Evolutionary conservation across 768 basidiomycete species (phyloP).

Genomic region (Mycena indigotica): DNA sequence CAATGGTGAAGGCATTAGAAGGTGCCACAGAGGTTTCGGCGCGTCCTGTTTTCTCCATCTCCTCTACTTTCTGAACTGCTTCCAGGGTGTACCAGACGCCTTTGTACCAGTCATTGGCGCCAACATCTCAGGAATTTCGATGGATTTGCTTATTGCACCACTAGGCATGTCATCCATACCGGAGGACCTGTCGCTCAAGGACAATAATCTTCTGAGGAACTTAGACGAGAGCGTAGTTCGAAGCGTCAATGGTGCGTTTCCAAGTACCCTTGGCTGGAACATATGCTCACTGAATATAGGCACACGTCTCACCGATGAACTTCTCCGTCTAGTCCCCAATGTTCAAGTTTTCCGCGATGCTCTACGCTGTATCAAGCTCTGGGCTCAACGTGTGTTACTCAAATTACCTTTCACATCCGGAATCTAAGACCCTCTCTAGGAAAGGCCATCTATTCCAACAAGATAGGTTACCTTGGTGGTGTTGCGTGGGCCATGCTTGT

Average conservation of each 20-base stretch:
- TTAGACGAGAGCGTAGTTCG: slow-evolving; percentile 92
- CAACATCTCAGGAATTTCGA: slow-evolving; percentile 87
- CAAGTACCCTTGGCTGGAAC: neutral
- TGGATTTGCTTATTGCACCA: slow-evolving; percentile 93
- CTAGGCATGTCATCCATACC: slow-evolving; percentile 84
- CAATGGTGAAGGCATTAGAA: slow-evolving; percentile 81
- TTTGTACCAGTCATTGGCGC: slow-evolving; percentile 94
- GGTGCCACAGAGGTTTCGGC: slow-evolving; percentile 90
- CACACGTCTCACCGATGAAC: slow-evolving; percentile 93
- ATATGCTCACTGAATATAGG: slow-evolving; percentile 47
- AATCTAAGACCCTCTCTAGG: slow-evolving; percentile 56
- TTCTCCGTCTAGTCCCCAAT: slow-evolving; percentile 91
- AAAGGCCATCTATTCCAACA: slow-evolving; percentile 97
- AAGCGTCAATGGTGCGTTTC: slow-evolving; percentile 77
- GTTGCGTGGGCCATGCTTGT: slow-evolving; percentile 99
- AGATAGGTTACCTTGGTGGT: slow-evolving; percentile 95
- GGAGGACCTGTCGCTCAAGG: slow-evolving; percentile 85
- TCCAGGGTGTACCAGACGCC: slow-evolving; percentile 93
- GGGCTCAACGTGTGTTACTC: slow-evolving; percentile 82
- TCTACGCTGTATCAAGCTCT: slow-evolving; percentile 92
- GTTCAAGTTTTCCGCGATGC: slow-evolving; percentile 94
- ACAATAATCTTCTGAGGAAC: slow-evolving; percentile 88
- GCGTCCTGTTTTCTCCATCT: slow-evolving; percentile 34
- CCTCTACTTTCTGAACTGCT: neutral
- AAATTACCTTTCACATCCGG: neutral